Conservation (phyloP, 345 rosid species). For the Syzygium aqueum region DNA sequence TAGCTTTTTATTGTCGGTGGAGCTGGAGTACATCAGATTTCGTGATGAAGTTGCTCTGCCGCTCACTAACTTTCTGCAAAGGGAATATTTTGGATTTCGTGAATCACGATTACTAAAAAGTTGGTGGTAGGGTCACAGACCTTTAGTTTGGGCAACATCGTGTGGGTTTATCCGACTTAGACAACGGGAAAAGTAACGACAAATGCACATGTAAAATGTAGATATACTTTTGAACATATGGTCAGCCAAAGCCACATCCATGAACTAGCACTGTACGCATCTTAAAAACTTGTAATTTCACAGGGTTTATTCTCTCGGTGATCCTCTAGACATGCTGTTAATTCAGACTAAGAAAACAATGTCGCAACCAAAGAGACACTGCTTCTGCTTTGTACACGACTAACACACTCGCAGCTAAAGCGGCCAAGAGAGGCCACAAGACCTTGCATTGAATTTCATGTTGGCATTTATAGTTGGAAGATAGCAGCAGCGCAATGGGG, state of each 20-base stretch:
- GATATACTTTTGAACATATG: neutral
- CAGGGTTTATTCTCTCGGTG: neutral
- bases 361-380: neutral
- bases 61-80: neutral
- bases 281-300: neutral
- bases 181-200: neutral
- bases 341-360: neutral
- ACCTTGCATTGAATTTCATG: neutral
- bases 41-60: neutral
- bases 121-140: neutral
- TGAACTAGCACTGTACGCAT: neutral
- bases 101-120: neutral
- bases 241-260: neutral
- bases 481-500: neutral
- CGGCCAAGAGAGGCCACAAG: neutral
- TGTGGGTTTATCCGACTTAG: neutral
- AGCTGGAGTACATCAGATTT: neutral
- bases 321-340: neutral
- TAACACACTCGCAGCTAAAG: neutral
- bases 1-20: neutral
- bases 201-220: neutral
- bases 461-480: neutral
- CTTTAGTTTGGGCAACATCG: neutral
- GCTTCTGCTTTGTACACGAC: neutral
- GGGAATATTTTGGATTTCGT: neutral